Conservation (phyloP, 129 eudicot species). For the Saposhnikovia divaricata region DNA sequence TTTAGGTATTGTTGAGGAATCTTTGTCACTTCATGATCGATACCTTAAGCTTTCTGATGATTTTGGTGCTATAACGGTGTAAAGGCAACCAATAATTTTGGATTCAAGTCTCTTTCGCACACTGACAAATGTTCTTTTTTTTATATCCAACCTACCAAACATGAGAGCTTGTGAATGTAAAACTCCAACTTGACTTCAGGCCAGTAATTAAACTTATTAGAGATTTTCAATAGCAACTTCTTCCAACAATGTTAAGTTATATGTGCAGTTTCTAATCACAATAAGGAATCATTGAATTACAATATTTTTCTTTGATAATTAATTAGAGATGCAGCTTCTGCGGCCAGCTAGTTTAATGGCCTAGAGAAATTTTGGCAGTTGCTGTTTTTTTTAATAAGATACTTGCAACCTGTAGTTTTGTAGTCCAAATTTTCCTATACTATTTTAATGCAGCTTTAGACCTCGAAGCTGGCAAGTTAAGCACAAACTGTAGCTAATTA, state of each 20-base stretch:
- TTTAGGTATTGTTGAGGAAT: too few species aligned
- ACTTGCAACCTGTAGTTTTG: neutral
- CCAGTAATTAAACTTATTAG: neutral
- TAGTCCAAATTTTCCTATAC: neutral
- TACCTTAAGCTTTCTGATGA: neutral
- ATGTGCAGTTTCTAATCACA: neutral
- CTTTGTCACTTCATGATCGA: neutral
- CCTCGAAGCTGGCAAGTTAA: neutral
- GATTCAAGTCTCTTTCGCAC: neutral
- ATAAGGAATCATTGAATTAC: neutral
- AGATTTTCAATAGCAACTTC: neutral
- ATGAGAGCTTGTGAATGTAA: neutral
- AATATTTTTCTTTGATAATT: neutral
- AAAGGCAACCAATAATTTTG: neutral
- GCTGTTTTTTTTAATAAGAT: neutral
- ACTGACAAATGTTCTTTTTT: neutral
- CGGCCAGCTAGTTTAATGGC: neutral
- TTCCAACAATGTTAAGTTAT: neutral
- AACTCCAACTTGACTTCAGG: neutral
- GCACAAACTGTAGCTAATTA: neutral
- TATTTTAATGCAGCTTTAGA: neutral
- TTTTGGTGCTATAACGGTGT: neutral
- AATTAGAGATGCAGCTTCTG: neutral
- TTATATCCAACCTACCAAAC: neutral
- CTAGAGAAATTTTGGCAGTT: neutral